Percentiles rank a stretch among this genome's conserved stretches.
These are phyloP conservation scores for Adansonia digitata DNA, from an alignment of 345 rosid genomes.

Conservation along the genomic window DNA sequence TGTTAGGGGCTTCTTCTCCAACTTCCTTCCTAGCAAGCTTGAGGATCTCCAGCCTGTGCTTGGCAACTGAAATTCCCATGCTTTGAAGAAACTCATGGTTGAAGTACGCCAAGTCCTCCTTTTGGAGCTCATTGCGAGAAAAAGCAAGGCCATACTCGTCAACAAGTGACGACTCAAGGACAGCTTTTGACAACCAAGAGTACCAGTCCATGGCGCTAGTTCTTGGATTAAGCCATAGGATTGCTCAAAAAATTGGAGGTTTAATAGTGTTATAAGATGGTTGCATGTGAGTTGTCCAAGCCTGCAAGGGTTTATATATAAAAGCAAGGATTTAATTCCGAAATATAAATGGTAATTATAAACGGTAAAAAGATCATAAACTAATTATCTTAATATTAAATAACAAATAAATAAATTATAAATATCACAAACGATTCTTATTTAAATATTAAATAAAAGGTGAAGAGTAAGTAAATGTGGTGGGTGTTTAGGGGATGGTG, in stretches of 20 bases:
- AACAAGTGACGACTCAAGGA: constrained; percentile 53
- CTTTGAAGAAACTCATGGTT: constrained; percentile 73
- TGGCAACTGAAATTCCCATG: constrained; percentile 71
- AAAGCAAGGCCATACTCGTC: constrained; percentile 64
- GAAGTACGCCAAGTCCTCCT: constrained; percentile 63
- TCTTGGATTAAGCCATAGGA: not conserved
- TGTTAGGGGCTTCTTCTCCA: constrained; percentile 12
- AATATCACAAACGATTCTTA: no score
- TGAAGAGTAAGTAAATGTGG: constrained; percentile 19
- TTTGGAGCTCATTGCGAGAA: constrained; percentile 54
- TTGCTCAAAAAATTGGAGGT: not conserved
- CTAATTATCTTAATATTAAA: no score
- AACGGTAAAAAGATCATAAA: no score
- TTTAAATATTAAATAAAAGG: not conserved
- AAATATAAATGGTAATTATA: no score
- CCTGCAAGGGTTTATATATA: constrained; percentile 14
- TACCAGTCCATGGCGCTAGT: constrained; percentile 68
- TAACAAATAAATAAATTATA: no score
- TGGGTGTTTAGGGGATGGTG: no score
- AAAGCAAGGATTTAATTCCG: no score
- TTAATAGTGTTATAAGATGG: not conserved
- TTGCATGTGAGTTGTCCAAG: not conserved
- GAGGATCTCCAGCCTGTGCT: constrained; percentile 77
- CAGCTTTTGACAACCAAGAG: constrained; percentile 66
- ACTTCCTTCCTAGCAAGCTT: constrained; percentile 56